Evolutionary conservation across 371 early-diverging fungal species (phyloP).

Genomic region (Dichotomocladium elegans): DNA sequence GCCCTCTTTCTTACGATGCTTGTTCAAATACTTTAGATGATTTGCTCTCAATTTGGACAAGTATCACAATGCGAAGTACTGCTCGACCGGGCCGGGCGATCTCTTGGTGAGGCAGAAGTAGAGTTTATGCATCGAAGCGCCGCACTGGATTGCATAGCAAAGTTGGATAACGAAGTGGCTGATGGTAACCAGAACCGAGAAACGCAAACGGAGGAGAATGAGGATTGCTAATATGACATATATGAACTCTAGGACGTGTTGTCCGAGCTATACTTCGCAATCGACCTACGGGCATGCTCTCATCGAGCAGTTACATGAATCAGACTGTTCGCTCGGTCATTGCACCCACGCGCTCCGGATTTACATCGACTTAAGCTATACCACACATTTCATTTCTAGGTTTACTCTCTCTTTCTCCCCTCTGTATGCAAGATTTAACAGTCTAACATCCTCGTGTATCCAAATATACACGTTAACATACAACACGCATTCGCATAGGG

Average conservation of each 20-base stretch:
- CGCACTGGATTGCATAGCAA: conserved; percentile 39
- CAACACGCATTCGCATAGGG: no score
- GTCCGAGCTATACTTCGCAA: conserved; percentile 33
- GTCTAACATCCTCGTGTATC: no score
- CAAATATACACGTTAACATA: no score
- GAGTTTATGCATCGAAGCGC: conserved; percentile 33
- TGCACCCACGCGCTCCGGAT: conserved; percentile 18
- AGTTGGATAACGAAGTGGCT: conserved; percentile 37
- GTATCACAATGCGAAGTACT: conserved; percentile 36
- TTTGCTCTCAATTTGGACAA: conserved; percentile 33
- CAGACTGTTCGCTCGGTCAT: conserved; percentile 14
- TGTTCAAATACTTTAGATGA: conserved; percentile 11
- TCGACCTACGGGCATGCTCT: conserved; percentile 1
- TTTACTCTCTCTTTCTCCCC: no score
- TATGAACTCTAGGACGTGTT: conserved; percentile 20
- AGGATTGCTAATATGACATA: conserved; percentile 8
- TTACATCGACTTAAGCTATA: conserved; percentile 3
- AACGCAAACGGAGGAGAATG: not conserved
- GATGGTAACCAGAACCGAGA: no score
- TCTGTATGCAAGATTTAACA: no score
- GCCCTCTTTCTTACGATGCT: no score
- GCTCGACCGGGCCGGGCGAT: conserved; percentile 33
- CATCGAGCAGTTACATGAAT: not conserved
- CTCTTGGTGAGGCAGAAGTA: conserved; percentile 46
- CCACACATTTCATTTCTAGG: not conserved